phyloP scores from a whole-genome alignment of 1,284 basidiomycete species.

The Papiliotrema laurentii region DNA sequence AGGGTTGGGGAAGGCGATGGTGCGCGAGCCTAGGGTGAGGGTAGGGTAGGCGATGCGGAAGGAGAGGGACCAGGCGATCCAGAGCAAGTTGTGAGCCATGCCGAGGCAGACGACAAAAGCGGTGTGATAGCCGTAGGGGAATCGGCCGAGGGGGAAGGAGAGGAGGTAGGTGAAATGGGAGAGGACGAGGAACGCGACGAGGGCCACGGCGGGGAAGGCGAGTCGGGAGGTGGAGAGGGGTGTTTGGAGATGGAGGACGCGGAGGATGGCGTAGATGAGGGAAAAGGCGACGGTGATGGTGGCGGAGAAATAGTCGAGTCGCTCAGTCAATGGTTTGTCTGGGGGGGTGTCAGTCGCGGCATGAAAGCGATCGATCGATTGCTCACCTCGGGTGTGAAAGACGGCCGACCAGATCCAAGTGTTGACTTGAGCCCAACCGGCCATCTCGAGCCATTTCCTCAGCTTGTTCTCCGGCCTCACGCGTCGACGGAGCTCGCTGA shows the following conservation, averaged over 20 bases:
- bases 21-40: conserved; percentile 10
- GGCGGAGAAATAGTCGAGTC: conserved; percentile 92
- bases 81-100: conserved; percentile 65
- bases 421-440: conserved; percentile 73
- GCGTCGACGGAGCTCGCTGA: conserved; percentile 52
- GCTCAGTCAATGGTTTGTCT: conserved; percentile 84
- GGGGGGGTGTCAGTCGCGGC: conserved; percentile 1
- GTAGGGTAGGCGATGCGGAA: conserved; percentile 49
- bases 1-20: conserved; percentile 20
- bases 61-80: conserved; percentile 66
- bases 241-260: conserved; percentile 63
- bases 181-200: conserved; percentile 25
- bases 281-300: conserved; percentile 73
- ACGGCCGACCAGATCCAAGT: conserved; percentile 90
- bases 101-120: conserved; percentile 76
- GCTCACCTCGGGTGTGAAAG: conserved; percentile 83
- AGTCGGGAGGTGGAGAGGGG: conserved; percentile 18
- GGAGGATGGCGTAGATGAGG: conserved; percentile 67
- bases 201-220: conserved; percentile 17
- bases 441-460: conserved; percentile 62
- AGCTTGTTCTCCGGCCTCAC: conserved; percentile 64
- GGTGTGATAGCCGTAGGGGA: conserved; percentile 97
- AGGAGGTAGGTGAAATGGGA: conserved; percentile 52
- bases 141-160: conserved; percentile 58
- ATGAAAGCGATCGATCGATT: not conserved